A percentile compares a stretch with the other conserved stretches of the same genome.
These are phyloP conservation scores for Dimocarpus longan DNA, from an alignment of 345 rosid genomes.

Conservation along the genomic window DNA sequence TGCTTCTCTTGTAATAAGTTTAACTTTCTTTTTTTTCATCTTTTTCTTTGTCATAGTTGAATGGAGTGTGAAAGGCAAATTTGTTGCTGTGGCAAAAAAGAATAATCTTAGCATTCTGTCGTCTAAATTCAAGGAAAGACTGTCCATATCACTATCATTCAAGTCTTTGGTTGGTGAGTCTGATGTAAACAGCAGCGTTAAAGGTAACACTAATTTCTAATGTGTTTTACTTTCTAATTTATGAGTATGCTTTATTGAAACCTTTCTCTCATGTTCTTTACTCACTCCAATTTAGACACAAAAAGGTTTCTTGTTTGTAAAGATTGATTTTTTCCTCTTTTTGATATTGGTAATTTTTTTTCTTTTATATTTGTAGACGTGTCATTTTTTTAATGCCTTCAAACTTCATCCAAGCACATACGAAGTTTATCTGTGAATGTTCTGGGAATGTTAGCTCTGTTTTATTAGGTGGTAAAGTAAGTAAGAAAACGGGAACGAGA, in stretches of 20 bases:
- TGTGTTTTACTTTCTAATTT: background rate
- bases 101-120: constrained; percentile 59
- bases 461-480: background rate
- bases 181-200: constrained; percentile 41
- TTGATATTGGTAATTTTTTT: background rate
- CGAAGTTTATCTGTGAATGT: background rate
- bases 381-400: background rate
- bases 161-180: constrained; percentile 60
- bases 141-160: constrained; percentile 51
- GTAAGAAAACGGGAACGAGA: background rate
- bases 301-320: background rate
- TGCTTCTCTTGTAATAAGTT: constrained; percentile 1
- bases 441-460: background rate
- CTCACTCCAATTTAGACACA: background rate
- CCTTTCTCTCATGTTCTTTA: background rate
- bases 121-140: constrained; percentile 64
- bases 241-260: background rate
- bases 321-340: constrained; percentile 12
- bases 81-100: constrained; percentile 67
- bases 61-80: constrained; percentile 76
- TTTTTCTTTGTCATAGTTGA: constrained; percentile 45
- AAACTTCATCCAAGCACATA: background rate
- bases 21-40: background rate
- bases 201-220: constrained; percentile 50
- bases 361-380: background rate